phyloP scores from a whole-genome alignment of 768 basidiomycete species.

The Lactarius psammicola region DNA sequence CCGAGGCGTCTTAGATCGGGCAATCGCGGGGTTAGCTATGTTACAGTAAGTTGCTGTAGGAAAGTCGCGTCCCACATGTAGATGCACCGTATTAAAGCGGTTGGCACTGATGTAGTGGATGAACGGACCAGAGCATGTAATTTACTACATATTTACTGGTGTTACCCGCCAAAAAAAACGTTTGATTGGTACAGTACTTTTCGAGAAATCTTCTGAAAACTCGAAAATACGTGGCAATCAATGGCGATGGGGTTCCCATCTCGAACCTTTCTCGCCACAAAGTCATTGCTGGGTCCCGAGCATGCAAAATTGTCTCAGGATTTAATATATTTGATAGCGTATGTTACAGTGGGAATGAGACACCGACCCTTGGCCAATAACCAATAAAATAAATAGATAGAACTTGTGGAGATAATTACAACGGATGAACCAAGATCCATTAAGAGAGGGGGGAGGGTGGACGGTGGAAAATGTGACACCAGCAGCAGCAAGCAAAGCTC shows the following conservation, averaged over 20 bases:
- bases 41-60: not conserved
- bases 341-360: constrained; percentile 14
- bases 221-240: not conserved
- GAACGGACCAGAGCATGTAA: too few species aligned
- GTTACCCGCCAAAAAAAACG: too few species aligned
- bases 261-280: not conserved
- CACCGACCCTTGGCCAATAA: too few species aligned
- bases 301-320: not conserved
- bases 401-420: not conserved
- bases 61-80: not conserved
- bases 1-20: too few species aligned
- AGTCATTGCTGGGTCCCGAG: not conserved
- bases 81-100: not conserved
- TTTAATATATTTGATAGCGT: not conserved
- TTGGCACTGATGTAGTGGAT: too few species aligned
- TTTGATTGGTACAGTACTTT: too few species aligned
- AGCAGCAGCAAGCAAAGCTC: not conserved
- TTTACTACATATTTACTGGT: too few species aligned
- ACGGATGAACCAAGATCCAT: not conserved
- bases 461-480: not conserved
- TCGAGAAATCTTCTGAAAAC: not conserved
- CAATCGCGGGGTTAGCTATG: not conserved
- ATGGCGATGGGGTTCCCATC: not conserved
- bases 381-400: not conserved
- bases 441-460: too few species aligned